These are phyloP conservation scores for Puccinia horiana DNA, from an alignment of 1,284 basidiomycete genomes.

Conservation along the genomic window DNA sequence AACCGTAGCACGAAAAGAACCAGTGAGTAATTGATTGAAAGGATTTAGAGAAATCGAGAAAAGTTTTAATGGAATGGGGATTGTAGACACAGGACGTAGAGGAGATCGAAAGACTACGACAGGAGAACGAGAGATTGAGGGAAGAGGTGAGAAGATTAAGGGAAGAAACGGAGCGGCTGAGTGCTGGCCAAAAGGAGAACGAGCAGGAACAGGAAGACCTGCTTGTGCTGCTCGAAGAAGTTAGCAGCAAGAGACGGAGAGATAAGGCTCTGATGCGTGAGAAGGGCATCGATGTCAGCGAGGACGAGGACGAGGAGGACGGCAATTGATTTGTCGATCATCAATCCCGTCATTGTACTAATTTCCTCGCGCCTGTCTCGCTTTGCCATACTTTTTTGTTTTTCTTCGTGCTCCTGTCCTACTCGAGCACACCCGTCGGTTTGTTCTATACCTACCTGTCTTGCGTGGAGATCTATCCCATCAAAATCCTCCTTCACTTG, in stretches of 20 bases:
- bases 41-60: too few species aligned
- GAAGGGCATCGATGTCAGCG: conserved; percentile 73
- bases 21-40: conserved; percentile 47
- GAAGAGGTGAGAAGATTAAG: conserved; percentile 35
- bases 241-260: conserved; percentile 75
- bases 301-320: conserved; percentile 70
- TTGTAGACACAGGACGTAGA: conserved; percentile 45
- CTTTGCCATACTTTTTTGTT: not conserved
- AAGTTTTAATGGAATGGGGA: not conserved
- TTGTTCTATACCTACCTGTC: too few species aligned
- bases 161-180: conserved; percentile 64
- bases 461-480: too few species aligned
- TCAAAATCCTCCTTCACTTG: too few species aligned
- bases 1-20: conserved; percentile 56
- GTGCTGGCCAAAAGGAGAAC: conserved; percentile 72
- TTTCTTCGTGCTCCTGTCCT: too few species aligned
- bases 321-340: not conserved
- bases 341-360: too few species aligned
- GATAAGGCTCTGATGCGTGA: conserved; percentile 77
- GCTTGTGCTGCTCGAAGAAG: conserved; percentile 87
- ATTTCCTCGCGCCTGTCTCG: not conserved
- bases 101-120: conserved; percentile 16
- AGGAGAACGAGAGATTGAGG: conserved; percentile 6
- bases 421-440: too few species aligned
- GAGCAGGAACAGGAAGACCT: conserved; percentile 94